Conservation (phyloP, 2,329 filamentous ascomycete genomes). For the Elsinoe batatas region DNA sequence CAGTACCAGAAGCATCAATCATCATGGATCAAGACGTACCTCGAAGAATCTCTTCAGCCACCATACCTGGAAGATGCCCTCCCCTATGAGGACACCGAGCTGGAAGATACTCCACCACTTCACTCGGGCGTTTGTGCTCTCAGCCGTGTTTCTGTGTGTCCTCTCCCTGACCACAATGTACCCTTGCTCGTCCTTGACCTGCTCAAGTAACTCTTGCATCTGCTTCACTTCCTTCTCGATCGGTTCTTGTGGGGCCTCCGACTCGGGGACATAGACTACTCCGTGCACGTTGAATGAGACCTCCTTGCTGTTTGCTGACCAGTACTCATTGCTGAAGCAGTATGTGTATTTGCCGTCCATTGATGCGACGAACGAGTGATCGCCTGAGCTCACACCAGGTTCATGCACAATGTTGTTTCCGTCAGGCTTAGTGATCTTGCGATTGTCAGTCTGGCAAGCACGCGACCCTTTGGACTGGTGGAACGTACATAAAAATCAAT, state of each 20-base stretch:
- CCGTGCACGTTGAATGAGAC: constrained; percentile 99
- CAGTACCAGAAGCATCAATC: constrained; percentile 20
- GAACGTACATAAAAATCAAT: constrained; percentile 90
- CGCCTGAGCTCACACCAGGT: constrained; percentile 74
- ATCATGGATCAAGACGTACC: constrained; percentile 37
- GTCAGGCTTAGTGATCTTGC: constrained; percentile 66
- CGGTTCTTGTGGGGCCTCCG: constrained; percentile 73
- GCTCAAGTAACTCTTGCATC: constrained; percentile 73
- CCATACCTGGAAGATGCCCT: constrained; percentile 98
- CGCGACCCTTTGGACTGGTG: background rate
- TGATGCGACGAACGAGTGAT: constrained; percentile 80
- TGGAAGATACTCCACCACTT: constrained; percentile 99
- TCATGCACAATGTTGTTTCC: constrained; percentile 70
- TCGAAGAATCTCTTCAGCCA: constrained; percentile 98
- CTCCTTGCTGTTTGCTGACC: constrained; percentile 92
- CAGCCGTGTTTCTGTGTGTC: constrained; percentile 94
- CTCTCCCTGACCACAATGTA: constrained; percentile 95
- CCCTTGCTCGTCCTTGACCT: constrained; percentile 95
- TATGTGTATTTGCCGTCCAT: constrained; percentile 85
- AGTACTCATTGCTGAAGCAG: constrained; percentile 99
- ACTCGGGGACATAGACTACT: constrained; percentile 90
- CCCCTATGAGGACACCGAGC: constrained; percentile 74
- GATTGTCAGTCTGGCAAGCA: background rate
- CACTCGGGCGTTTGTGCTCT: constrained; percentile 93
- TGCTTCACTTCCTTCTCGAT: constrained; percentile 81